Conservation (phyloP, 495 filamentous ascomycete species). For the Paragyromitra xinjiangensis region DNA sequence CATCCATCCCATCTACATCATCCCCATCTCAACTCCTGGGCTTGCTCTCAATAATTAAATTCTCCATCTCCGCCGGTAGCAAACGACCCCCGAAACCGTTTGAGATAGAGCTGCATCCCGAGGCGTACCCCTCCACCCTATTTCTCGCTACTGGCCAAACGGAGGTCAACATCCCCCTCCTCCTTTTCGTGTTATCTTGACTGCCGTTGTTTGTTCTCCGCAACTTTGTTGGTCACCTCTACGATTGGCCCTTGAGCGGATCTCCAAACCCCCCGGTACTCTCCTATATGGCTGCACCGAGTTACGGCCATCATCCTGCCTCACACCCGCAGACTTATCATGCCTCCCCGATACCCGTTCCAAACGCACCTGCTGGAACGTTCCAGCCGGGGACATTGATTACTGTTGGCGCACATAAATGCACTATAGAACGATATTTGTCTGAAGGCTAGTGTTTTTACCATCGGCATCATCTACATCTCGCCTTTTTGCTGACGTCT, state of each 20-base stretch:
- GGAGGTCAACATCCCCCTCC: slow-evolving; percentile 30
- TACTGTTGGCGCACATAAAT: slow-evolving; percentile 89
- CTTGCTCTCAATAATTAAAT: slow-evolving; percentile 17
- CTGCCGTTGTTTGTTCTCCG: slow-evolving; percentile 37
- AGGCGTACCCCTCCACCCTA: slow-evolving; percentile 30
- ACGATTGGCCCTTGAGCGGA: slow-evolving; percentile 51
- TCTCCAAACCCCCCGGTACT: slow-evolving; percentile 30
- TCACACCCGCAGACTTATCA: slow-evolving; percentile 55
- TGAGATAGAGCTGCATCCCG: slow-evolving; percentile 31
- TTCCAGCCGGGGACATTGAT: slow-evolving; percentile 95
- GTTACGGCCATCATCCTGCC: slow-evolving; percentile 54
- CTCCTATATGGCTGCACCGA: slow-evolving; percentile 57
- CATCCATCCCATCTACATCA: slow-evolving; percentile 34
- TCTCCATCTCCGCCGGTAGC: slow-evolving; percentile 5
- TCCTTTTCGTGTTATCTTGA: slow-evolving; percentile 25
- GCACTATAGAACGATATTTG: slow-evolving; percentile 96
- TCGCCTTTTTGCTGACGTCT: slow-evolving; percentile 19
- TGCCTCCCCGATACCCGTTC: slow-evolving; percentile 59
- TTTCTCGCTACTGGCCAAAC: slow-evolving; percentile 34
- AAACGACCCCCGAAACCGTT: slow-evolving; percentile 40
- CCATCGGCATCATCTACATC: slow-evolving; percentile 25
- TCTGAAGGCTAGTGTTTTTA: slow-evolving; percentile 72
- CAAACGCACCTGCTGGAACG: slow-evolving; percentile 80
- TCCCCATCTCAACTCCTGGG: slow-evolving; percentile 24
- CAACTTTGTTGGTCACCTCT: slow-evolving; percentile 30